A percentile compares a stretch with the other conserved stretches of the same genome.
Conservation (phyloP, 805 yeast species). For the Yarrowia hollandica region DNA sequence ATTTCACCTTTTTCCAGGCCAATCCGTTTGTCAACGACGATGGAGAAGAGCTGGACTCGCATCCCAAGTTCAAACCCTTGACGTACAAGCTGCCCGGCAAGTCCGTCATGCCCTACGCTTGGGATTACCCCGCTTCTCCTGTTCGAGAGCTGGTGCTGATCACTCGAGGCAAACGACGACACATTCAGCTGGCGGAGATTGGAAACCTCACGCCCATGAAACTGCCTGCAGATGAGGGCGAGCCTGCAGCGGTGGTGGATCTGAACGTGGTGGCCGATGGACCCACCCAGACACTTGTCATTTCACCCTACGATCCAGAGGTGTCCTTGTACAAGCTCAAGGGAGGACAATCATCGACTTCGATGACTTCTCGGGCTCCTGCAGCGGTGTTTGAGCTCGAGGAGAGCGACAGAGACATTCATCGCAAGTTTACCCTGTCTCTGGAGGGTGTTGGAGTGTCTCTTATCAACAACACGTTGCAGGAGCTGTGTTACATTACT, state of each 20-base stretch:
- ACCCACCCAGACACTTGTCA: conserved; percentile 83
- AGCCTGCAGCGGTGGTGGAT: conserved; percentile 61
- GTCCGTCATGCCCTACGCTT: conserved; percentile 96
- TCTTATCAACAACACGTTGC: conserved; percentile 63
- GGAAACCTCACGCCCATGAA: conserved; percentile 89
- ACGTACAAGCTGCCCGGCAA: conserved; percentile 79
- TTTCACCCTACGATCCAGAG: conserved; percentile 77
- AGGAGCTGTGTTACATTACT: conserved; percentile 83
- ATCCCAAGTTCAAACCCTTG: conserved; percentile 68
- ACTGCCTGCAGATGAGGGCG: conserved; percentile 51
- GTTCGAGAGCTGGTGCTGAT: conserved; percentile 77
- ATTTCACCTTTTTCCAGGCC: conserved; percentile 80
- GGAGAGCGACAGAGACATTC: conserved; percentile 55
- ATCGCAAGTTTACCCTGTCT: conserved; percentile 55
- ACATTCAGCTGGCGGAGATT: conserved; percentile 85
- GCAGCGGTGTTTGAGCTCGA: conserved; percentile 36
- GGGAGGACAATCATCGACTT: conserved; percentile 33
- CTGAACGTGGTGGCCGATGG: conserved; percentile 95
- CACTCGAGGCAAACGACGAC: conserved; percentile 70
- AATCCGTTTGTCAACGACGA: conserved; percentile 69
- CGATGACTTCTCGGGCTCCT: conserved; percentile 30
- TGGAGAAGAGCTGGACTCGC: conserved; percentile 56
- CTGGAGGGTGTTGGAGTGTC: conserved; percentile 86
- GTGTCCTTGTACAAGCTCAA: conserved; percentile 68
- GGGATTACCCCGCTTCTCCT: conserved; percentile 93